phyloP scores from a whole-genome alignment of 306 rosid genomes.

The Vigna hirtella region DNA sequence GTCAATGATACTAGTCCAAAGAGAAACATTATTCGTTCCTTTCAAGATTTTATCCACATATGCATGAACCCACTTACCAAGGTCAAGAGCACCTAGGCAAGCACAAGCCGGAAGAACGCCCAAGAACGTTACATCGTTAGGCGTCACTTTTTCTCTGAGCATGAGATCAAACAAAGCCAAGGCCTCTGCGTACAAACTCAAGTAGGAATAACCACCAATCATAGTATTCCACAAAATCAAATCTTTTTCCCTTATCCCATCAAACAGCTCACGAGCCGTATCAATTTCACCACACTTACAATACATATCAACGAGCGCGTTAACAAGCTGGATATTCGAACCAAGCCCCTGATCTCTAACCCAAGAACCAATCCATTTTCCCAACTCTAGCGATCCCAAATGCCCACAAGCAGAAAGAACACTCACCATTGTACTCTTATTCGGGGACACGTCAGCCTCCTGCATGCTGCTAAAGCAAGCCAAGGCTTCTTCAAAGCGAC shows the following conservation, averaged over 20 bases:
- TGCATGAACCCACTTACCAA: constrained; percentile 92
- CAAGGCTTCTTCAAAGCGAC: constrained; percentile 64
- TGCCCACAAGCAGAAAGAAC: constrained; percentile 81
- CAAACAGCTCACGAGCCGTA: constrained; percentile 69
- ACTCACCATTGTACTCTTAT: constrained; percentile 67
- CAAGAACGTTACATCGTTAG: constrained; percentile 87
- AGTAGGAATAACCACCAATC: constrained; percentile 74
- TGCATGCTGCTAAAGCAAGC: constrained; percentile 65
- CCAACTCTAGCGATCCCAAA: constrained; percentile 57
- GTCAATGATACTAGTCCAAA: constrained; percentile 74
- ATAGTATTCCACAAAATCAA: constrained; percentile 89
- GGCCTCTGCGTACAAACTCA: constrained; percentile 65
- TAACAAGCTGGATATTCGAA: constrained; percentile 62
- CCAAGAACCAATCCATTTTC: constrained; percentile 71
- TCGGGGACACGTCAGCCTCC: constrained; percentile 51
- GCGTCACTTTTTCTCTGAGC: constrained; percentile 63
- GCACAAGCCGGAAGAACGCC: constrained; percentile 81
- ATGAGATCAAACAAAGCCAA: constrained; percentile 65
- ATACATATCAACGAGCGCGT: constrained; percentile 81
- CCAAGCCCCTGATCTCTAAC: constrained; percentile 57
- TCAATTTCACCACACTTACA: constrained; percentile 72
- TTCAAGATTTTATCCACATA: constrained; percentile 64
- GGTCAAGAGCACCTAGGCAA: constrained; percentile 81
- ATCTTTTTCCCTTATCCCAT: constrained; percentile 63
- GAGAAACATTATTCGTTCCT: constrained; percentile 54